Evolutionary conservation across 306 rosid genomes (phyloP).

Genomic region (Sicyos edulis): DNA sequence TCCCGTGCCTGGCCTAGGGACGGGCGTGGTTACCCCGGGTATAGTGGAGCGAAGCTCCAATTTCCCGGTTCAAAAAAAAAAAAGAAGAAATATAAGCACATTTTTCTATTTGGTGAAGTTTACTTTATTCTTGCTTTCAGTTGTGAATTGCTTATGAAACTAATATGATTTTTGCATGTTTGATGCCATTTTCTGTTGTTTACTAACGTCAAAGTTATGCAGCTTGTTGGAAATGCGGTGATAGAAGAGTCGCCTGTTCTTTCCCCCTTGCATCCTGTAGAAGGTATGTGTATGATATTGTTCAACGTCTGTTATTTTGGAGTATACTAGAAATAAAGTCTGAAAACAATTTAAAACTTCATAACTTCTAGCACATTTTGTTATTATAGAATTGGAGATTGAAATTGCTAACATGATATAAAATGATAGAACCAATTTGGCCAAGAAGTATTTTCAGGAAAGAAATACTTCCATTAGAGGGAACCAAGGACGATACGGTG

Average conservation of each 20-base stretch:
- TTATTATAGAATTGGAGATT: neutral
- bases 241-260: slow-evolving; percentile 60
- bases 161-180: neutral
- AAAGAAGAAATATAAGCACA: neutral
- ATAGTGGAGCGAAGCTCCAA: too few relatives aligned
- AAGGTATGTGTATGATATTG: slow-evolving; percentile 36
- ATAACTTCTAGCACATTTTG: neutral
- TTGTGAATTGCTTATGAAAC: neutral
- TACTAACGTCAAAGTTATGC: slow-evolving; percentile 26
- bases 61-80: too few relatives aligned
- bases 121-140: neutral
- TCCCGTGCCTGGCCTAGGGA: too few relatives aligned
- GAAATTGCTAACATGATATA: too few relatives aligned
- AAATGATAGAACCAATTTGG: too few relatives aligned
- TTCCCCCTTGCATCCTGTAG: slow-evolving; percentile 61
- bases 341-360: neutral
- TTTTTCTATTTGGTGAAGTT: too few relatives aligned
- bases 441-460: too few relatives aligned
- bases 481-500: too few relatives aligned
- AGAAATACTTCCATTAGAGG: too few relatives aligned
- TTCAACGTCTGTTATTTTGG: neutral
- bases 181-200: neutral
- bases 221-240: slow-evolving; percentile 70
- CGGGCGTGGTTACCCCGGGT: too few relatives aligned
- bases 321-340: neutral